Conservation (phyloP, 192 early-diverging fungal genomes). For the Glomus cerebriforme region DNA sequence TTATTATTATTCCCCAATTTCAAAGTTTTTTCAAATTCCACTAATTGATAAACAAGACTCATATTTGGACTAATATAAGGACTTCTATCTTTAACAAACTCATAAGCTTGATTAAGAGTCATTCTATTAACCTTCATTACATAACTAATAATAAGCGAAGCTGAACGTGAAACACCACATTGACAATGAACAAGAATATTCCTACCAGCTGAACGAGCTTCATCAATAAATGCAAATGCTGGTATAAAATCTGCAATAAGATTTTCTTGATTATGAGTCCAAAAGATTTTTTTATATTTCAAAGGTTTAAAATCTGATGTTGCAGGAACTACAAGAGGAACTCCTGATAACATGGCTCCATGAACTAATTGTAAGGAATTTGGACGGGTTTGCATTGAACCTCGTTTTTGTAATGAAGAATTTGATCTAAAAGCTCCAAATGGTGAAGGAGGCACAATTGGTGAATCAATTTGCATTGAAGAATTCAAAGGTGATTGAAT, state of each 20-base stretch:
- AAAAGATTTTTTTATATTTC: conserved; percentile 64
- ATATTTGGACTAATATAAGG: conserved; percentile 84
- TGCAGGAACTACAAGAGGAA: conserved; percentile 24
- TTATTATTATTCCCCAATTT: conserved; percentile 18
- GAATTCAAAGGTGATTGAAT: not conserved
- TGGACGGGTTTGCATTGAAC: not conserved
- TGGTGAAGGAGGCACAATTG: not conserved
- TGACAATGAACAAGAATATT: conserved; percentile 86
- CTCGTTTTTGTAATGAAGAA: not conserved
- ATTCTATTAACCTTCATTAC: conserved; percentile 74
- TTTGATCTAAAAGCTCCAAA: not conserved
- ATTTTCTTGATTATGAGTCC: conserved; percentile 74
- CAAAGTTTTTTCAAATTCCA: conserved; percentile 65
- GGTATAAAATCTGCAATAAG: conserved; percentile 59
- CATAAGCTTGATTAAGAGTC: conserved; percentile 66
- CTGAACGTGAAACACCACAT: conserved; percentile 86
- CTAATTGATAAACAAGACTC: conserved; percentile 76
- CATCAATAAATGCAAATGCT: conserved; percentile 71
- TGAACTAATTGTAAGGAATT: not conserved
- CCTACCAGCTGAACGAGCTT: conserved; percentile 48
- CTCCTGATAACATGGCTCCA: not conserved
- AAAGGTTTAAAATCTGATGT: conserved; percentile 35
- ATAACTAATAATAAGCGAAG: conserved; percentile 83
- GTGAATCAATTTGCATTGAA: conserved; percentile 1
- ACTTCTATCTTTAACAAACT: conserved; percentile 69